phyloP scores from a whole-genome alignment of 768 basidiomycete species.

The Pulveroboletus sp. region DNA sequence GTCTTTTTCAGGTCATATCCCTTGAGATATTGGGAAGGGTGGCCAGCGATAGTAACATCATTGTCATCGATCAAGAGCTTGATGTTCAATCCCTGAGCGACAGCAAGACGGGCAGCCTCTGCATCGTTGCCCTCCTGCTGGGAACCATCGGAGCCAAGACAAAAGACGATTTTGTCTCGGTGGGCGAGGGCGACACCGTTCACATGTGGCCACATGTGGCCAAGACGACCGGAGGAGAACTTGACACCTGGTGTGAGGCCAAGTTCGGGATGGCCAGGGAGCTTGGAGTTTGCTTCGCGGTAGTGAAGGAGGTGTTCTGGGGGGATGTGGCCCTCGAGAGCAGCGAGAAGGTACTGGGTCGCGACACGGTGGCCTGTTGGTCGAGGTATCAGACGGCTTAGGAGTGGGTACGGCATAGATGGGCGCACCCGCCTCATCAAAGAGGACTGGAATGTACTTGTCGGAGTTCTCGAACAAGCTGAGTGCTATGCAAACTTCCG shows the following conservation, averaged over 20 bases:
- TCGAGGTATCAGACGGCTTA: background rate
- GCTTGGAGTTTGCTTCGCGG: slow-evolving; percentile 79
- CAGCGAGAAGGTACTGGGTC: slow-evolving; percentile 81
- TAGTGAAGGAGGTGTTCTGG: slow-evolving; percentile 78
- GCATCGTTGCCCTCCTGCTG: slow-evolving; percentile 92
- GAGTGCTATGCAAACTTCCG: slow-evolving; percentile 78
- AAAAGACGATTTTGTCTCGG: slow-evolving; percentile 70
- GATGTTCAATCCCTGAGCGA: slow-evolving; percentile 77
- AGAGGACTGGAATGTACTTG: slow-evolving; percentile 63
- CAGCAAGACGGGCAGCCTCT: slow-evolving; percentile 83
- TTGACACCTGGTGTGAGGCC: slow-evolving; percentile 90
- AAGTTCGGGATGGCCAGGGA: slow-evolving; percentile 86
- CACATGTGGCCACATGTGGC: slow-evolving; percentile 86
- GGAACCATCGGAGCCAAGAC: slow-evolving; percentile 84
- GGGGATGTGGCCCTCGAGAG: slow-evolving; percentile 66
- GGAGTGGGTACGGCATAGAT: background rate
- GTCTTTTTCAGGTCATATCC: slow-evolving; percentile 72
- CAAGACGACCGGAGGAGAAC: slow-evolving; percentile 89
- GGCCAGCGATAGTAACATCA: slow-evolving; percentile 89
- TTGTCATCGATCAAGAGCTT: slow-evolving; percentile 89
- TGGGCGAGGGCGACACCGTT: slow-evolving; percentile 83
- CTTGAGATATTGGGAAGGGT: slow-evolving; percentile 80
- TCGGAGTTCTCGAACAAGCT: slow-evolving; percentile 62
- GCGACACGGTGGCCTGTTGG: slow-evolving; percentile 78
- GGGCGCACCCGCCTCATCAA: slow-evolving; percentile 76